Base-by-base conservation (phyloP, 2,329 filamentous ascomycete genomes). In the Colletotrichum destructivum region DNA sequence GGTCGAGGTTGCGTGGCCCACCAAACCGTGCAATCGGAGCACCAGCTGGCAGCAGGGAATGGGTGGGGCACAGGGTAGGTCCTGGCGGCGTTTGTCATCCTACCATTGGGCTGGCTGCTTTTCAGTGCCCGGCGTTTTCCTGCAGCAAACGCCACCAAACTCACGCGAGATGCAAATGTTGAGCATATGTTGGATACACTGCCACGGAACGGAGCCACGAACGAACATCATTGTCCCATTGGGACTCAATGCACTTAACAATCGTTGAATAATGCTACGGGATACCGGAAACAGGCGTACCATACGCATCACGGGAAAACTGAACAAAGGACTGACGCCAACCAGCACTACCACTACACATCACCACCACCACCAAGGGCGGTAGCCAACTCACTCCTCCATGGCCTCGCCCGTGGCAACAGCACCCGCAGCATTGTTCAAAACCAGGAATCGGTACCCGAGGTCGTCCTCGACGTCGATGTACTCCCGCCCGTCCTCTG, bases 401-500 rank as follows among this genome's bases (percentile, higher is more conserved):
- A 21, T 46, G 15, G 62, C 61, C 11, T 54, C 55, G 26, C n/a
- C 55, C 55, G n/a, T 42, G n/a, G 13, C 35, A 16, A 57, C 38
- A 21, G 35, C 38, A 15, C 15, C 21, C 0, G 47, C 35, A 8
- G 31, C 47, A 23, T 35, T 59, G 23, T 73, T 74, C 71, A 74
- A 38, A 16, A 44, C 52, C 46, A 47, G 2, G 57, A 72, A 72
- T 38, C 66, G 47, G 4, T 60, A 51, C 31, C 44, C 46, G 18
- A 66, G 57, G 55, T 73, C 74, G 31, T 74, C 74, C 35, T 78
- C 79, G 16, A 81, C 70, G 67, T 83, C 82, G n/a, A 76, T 69
- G 69, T 81, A 80, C 8, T 75, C 63, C 47, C 23, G 66, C 1
- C 81, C 81, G 16, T 81, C 81, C 0, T 77, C 74, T 0, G 78